phyloP scores from a whole-genome alignment of 2,329 filamentous ascomycete species.

The Penicillium sp. region DNA sequence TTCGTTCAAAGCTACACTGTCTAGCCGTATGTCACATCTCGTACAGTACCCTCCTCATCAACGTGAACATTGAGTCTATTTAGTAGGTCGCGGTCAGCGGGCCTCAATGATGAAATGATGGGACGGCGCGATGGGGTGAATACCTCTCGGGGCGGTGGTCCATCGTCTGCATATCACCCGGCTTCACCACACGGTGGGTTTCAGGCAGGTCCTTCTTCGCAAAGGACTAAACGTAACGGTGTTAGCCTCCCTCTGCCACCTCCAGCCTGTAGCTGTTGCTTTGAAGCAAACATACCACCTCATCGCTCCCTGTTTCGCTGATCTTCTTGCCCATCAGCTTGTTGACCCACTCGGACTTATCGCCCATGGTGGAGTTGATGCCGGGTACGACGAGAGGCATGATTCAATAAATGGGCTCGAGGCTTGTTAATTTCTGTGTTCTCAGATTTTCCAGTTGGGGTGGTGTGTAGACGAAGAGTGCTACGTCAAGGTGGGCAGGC shows the following conservation, averaged over 20 bases:
- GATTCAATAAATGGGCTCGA: no score
- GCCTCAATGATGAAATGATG: background rate
- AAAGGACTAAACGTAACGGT: constrained; percentile 39
- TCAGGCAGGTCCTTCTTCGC: constrained; percentile 52
- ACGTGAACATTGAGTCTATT: constrained; percentile 51
- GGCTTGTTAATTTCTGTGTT: no score
- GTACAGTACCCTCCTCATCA: constrained; percentile 48
- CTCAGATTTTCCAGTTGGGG: background rate
- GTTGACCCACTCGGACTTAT: constrained; percentile 47
- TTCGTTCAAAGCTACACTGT: background rate
- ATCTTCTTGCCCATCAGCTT: constrained; percentile 54
- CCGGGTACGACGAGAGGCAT: constrained; percentile 56
- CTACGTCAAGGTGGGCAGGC: background rate
- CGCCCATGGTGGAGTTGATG: constrained; percentile 39
- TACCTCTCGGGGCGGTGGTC: constrained; percentile 50
- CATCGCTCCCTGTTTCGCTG: constrained; percentile 40
- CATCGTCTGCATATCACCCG: constrained; percentile 42
- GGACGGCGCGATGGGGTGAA: background rate
- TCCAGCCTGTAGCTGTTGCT: background rate
- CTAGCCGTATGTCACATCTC: constrained; percentile 48
- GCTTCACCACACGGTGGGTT: constrained; percentile 49
- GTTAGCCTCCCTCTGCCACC: background rate
- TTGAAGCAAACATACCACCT: constrained; percentile 31
- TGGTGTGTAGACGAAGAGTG: background rate
- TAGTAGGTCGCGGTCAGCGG: no score